Conservation (phyloP, 2,329 filamentous ascomycete species). For the Aureobasidium vineae region DNA sequence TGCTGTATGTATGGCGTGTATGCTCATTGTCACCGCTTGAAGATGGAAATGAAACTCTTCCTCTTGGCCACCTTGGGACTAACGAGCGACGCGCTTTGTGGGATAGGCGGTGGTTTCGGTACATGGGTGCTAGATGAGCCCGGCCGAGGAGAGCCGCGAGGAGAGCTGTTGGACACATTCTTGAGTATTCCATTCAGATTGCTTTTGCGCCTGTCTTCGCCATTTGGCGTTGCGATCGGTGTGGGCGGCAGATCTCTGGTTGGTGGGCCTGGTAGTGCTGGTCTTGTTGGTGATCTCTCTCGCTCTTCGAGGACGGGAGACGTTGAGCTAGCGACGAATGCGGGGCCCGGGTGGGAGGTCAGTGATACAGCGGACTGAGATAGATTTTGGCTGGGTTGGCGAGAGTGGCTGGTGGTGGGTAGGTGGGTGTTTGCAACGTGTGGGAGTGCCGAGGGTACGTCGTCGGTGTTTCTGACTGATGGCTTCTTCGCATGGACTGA, state of each 20-base stretch:
- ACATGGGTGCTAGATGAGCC: slow-evolving; percentile 16
- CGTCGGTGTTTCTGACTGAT: slow-evolving; percentile 4
- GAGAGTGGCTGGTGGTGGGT: slow-evolving; percentile 22
- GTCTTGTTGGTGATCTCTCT: not conserved
- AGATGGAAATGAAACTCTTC: slow-evolving; percentile 49
- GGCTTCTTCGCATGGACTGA: slow-evolving; percentile 31
- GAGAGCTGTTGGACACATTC: not conserved
- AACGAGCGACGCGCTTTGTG: slow-evolving; percentile 30
- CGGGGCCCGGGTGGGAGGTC: slow-evolving; percentile 11
- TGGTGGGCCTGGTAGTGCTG: no score
- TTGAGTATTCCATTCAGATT: slow-evolving; percentile 20
- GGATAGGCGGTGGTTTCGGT: slow-evolving; percentile 32
- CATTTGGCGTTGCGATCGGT: not conserved
- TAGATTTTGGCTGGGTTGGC: slow-evolving; percentile 8
- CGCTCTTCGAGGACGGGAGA: slow-evolving; percentile 5
- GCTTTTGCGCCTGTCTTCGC: slow-evolving; percentile 14
- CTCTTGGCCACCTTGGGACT: slow-evolving; percentile 46
- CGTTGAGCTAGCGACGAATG: slow-evolving; percentile 5
- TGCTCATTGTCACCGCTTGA: slow-evolving; percentile 32
- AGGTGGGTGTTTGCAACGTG: slow-evolving; percentile 18
- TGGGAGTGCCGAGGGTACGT: slow-evolving; percentile 2
- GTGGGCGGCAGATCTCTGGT: not conserved
- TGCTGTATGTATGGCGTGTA: not conserved
- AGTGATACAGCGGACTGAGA: slow-evolving; percentile 25
- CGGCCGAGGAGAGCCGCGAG: not conserved